A percentile compares a stretch with the other conserved stretches of the same genome.
phyloP scores from a whole-genome alignment of 306 rosid genomes.

The Corylus heterophylla region DNA sequence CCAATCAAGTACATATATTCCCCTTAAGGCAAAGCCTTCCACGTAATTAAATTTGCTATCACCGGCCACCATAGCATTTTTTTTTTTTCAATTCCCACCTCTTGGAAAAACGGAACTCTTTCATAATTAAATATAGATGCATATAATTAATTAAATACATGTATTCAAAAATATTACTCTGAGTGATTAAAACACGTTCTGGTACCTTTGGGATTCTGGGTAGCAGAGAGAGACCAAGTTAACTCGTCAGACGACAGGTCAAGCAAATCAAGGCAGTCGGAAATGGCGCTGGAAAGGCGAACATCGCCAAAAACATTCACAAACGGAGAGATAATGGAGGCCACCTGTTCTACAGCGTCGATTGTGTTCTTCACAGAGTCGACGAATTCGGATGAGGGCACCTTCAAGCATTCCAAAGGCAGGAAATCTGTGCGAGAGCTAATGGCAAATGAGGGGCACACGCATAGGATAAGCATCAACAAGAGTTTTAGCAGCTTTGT shows the following conservation, averaged over 20 bases:
- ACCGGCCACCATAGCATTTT: too few relatives aligned
- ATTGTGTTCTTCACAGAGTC: slow-evolving; percentile 37
- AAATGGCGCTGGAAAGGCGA: slow-evolving; percentile 61
- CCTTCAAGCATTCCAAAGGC: slow-evolving; percentile 39
- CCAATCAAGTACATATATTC: background rate
- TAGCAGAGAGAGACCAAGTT: slow-evolving; percentile 55
- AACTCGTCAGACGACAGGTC: slow-evolving; percentile 57
- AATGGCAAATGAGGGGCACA: slow-evolving; percentile 8
- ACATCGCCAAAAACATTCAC: slow-evolving; percentile 36
- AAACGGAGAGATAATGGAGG: slow-evolving; percentile 52
- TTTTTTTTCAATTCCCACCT: too few relatives aligned
- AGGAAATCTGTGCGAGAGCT: background rate
- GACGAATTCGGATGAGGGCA: slow-evolving; percentile 44
- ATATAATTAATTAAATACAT: background rate
- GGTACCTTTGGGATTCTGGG: slow-evolving; percentile 56
- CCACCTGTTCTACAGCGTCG: slow-evolving; percentile 26
- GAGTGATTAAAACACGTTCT: background rate
- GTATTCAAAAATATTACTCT: too few relatives aligned
- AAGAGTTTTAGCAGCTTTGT: slow-evolving; percentile 16
- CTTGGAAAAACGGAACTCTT: background rate
- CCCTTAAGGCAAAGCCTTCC: background rate
- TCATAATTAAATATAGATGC: background rate
- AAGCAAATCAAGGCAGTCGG: slow-evolving; percentile 70
- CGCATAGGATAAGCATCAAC: slow-evolving; percentile 13
- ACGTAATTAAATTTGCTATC: too few relatives aligned